phyloP scores from a whole-genome alignment of 495 filamentous ascomycete species.

The Daldinia decipiens region DNA sequence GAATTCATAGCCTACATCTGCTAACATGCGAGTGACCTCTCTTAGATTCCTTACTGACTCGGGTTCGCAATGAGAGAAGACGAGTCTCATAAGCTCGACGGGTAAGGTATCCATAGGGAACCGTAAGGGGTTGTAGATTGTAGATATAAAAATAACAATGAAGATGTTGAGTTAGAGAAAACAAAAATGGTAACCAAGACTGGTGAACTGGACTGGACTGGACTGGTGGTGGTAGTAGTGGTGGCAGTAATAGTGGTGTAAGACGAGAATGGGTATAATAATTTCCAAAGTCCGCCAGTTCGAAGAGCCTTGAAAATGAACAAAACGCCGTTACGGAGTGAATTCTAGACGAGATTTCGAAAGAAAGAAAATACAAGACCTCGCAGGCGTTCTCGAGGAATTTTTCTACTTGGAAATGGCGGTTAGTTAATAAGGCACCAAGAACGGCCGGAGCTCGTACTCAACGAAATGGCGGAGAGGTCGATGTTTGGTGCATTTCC shows the following conservation, averaged over 20 bases:
- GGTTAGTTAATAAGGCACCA: conserved; percentile 39
- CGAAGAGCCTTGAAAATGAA: conserved; percentile 30
- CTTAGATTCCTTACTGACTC: conserved; percentile 54
- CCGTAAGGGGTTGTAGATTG: not conserved
- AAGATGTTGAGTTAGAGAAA: not conserved
- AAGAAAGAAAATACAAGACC: conserved; percentile 40
- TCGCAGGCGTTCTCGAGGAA: conserved; percentile 29
- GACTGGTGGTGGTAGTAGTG: not conserved
- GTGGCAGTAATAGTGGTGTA: not conserved
- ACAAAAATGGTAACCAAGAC: not conserved
- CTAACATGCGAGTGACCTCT: conserved; percentile 49
- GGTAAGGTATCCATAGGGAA: conserved; percentile 52
- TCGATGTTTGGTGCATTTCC: conserved; percentile 43
- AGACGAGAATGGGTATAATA: conserved; percentile 14
- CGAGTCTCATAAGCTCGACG: conserved; percentile 59
- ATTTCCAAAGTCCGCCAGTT: conserved; percentile 43
- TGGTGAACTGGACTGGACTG: not conserved
- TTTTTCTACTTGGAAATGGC: conserved; percentile 45
- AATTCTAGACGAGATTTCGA: conserved; percentile 39
- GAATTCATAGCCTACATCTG: conserved; percentile 59
- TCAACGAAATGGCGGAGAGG: conserved; percentile 48
- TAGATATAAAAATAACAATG: conserved; percentile 1
- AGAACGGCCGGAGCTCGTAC: conserved; percentile 38
- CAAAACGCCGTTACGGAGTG: conserved; percentile 40
- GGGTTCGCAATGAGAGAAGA: conserved; percentile 57